Conservation (phyloP, 2,329 filamentous ascomycete genomes). For the Aspergillus terreus region DNA sequence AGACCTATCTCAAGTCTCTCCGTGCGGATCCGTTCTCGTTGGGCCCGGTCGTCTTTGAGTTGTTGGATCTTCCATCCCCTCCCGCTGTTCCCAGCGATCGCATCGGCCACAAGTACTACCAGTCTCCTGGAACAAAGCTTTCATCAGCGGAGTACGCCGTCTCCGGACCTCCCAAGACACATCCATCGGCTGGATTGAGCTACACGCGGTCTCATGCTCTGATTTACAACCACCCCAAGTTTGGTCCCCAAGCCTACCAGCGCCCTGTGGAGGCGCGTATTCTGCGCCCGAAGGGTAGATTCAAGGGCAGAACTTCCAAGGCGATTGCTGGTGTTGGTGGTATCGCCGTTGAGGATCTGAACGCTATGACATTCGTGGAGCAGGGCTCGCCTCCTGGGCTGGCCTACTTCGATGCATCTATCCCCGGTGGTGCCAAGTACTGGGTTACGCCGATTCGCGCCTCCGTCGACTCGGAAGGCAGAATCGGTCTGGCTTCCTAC, state of each 20-base stretch:
- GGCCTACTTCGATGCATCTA: constrained; percentile 40
- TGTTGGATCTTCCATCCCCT: constrained; percentile 54
- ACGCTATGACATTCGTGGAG: constrained; percentile 30
- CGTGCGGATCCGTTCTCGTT: constrained; percentile 44
- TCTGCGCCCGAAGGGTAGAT: constrained; percentile 45
- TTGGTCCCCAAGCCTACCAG: constrained; percentile 54
- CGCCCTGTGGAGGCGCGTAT: constrained; percentile 57
- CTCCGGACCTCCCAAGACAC: constrained; percentile 56
- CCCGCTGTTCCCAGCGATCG: constrained; percentile 35
- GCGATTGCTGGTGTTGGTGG: constrained; percentile 40
- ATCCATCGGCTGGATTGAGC: constrained; percentile 62
- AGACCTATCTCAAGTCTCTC: constrained; percentile 43
- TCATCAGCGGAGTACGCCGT: constrained; percentile 42
- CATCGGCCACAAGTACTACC: constrained; percentile 32
- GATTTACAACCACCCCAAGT: constrained; percentile 57
- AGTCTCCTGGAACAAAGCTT: constrained; percentile 31
- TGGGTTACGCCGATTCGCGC: constrained; percentile 49
- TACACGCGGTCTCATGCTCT: constrained; percentile 56
- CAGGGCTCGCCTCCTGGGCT: constrained; percentile 40
- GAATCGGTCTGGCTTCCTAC: constrained; percentile 37
- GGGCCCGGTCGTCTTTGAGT: constrained; percentile 50
- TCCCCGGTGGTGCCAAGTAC: constrained; percentile 51
- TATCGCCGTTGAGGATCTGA: constrained; percentile 38
- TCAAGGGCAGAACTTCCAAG: constrained; percentile 28
- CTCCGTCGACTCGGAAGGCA: constrained; percentile 42